Evolutionary conservation across 139 green algal genomes (phyloP).

Genomic region (Volvox africanus): DNA sequence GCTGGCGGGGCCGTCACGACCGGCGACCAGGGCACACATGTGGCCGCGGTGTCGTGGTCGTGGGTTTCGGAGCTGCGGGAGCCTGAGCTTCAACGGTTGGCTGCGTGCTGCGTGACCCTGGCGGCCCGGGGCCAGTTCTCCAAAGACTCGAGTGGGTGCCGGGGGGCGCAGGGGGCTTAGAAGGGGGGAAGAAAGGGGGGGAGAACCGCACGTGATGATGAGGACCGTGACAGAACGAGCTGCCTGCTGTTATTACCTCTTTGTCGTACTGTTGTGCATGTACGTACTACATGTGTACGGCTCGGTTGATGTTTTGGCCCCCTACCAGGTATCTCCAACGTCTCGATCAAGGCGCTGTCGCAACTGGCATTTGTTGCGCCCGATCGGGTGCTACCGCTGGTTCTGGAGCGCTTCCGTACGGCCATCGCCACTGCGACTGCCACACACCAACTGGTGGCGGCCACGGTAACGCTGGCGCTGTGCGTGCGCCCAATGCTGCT

Average conservation of each 20-base stretch:
- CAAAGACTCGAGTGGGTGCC: conserved; percentile 78
- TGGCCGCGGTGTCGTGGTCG: neutral
- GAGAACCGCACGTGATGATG: no score
- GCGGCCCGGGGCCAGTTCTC: conserved; percentile 84
- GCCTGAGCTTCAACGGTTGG: conserved; percentile 34
- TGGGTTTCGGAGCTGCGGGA: conserved; percentile 24
- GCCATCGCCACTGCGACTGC: conserved; percentile 80
- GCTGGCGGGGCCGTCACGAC: neutral
- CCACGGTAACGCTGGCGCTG: conserved; percentile 74
- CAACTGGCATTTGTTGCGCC: conserved; percentile 81
- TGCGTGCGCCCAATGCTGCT: conserved; percentile 88
- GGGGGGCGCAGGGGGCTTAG: no score
- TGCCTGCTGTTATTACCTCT: no score
- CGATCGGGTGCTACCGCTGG: conserved; percentile 80
- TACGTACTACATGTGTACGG: no score
- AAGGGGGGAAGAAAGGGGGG: no score
- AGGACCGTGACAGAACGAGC: no score
- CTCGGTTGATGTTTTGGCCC: neutral
- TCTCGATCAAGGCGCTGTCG: conserved; percentile 63
- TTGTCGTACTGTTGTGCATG: no score
- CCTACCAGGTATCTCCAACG: conserved; percentile 9
- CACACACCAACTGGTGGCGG: conserved; percentile 77
- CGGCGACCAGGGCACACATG: neutral
- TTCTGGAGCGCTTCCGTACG: conserved; percentile 79
- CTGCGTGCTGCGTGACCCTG: conserved; percentile 64